Evolutionary conservation across 1,139 yeast genomes (phyloP).

Genomic region (Taphrina betulina): DNA sequence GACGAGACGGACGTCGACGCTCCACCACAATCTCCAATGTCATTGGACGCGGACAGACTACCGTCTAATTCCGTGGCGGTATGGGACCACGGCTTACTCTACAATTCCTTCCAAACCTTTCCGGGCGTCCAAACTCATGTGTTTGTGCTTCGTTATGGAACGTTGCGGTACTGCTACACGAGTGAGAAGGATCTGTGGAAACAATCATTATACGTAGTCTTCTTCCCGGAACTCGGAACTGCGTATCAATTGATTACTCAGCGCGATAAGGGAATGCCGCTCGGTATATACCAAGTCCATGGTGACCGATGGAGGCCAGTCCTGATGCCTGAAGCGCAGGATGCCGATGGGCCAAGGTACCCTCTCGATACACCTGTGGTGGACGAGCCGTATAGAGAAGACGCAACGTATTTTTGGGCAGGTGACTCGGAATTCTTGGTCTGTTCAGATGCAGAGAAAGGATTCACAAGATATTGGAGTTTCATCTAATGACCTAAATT

Average conservation of each 20-base stretch:
- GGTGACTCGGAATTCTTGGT: slow-evolving; percentile 4
- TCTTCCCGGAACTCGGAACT: not conserved
- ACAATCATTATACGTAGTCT: not conserved
- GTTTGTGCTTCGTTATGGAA: not conserved
- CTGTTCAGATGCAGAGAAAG: not conserved
- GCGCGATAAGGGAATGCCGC: slow-evolving; percentile 5
- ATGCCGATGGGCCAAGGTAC: not conserved
- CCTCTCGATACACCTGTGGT: not conserved
- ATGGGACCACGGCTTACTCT: slow-evolving; percentile 7
- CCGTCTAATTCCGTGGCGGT: slow-evolving; percentile 6
- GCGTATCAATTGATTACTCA: slow-evolving; percentile 3
- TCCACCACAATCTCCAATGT: no score
- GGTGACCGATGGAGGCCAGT: slow-evolving; percentile 4
- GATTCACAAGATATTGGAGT: slow-evolving; percentile 5
- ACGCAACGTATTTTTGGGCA: not conserved
- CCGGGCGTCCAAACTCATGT: not conserved
- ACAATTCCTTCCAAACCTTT: not conserved
- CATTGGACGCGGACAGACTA: no score
- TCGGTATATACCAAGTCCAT: slow-evolving; percentile 6
- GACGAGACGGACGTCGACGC: not conserved
- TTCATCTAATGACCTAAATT: no score
- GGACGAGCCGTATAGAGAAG: no score
- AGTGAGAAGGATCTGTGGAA: not conserved
- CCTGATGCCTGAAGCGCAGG: not conserved
- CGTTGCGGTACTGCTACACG: slow-evolving; percentile 2